Percentiles rank a stretch among this genome's conserved stretches.
These are phyloP conservation scores for Balansia obtecta DNA, from an alignment of 2,329 filamentous ascomycete species.

Conservation along the genomic window DNA sequence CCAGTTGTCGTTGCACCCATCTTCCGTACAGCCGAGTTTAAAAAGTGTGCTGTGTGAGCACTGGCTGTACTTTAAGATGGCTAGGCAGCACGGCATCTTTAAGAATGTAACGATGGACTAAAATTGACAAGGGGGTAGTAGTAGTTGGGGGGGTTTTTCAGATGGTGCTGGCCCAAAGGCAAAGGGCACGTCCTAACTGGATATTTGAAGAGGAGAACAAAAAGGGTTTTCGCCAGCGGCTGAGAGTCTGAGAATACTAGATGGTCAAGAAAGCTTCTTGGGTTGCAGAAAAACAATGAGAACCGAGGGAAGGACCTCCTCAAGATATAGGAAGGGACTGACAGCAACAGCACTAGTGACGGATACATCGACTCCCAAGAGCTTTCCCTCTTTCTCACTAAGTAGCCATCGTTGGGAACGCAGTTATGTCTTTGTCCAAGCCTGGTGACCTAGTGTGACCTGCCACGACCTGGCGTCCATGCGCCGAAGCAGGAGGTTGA, in stretches of 20 bases:
- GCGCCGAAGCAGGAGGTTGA: background rate
- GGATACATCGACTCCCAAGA: background rate
- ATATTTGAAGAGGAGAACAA: too few relatives aligned
- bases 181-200: too few relatives aligned
- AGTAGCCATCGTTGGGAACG: background rate
- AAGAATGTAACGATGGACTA: too few relatives aligned
- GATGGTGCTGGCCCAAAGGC: background rate
- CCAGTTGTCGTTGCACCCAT: constrained; percentile 9
- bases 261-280: background rate
- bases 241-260: too few relatives aligned
- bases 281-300: background rate
- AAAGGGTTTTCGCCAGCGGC: too few relatives aligned
- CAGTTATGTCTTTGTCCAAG: background rate
- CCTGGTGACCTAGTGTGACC: background rate
- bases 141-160: background rate
- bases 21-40: constrained; percentile 17
- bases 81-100: constrained; percentile 19
- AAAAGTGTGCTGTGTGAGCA: constrained; percentile 16
- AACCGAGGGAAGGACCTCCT: background rate
- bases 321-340: background rate
- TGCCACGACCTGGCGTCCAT: background rate
- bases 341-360: background rate
- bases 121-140: too few relatives aligned
- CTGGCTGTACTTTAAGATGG: constrained; percentile 13
- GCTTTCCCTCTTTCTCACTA: background rate